Evolutionary conservation across 345 rosid species (phyloP).

Genomic region (rapeseed (Brassica napus)): DNA sequence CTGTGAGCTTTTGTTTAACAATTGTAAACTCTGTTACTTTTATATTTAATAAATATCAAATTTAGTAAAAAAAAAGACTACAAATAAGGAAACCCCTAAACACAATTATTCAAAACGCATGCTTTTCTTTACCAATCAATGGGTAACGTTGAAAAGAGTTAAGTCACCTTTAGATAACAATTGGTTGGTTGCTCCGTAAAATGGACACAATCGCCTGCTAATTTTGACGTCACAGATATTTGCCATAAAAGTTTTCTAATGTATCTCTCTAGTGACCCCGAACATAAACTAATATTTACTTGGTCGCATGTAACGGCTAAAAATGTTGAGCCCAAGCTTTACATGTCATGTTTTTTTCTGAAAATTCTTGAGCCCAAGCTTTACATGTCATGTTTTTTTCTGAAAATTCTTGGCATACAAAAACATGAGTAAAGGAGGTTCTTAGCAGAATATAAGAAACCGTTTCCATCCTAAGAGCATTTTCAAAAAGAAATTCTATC

Average conservation of each 20-base stretch:
- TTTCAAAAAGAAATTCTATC: too few relatives aligned
- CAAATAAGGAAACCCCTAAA: neutral
- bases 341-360: neutral
- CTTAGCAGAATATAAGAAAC: too few relatives aligned
- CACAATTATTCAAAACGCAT: neutral
- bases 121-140: neutral
- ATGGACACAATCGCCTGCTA: neutral
- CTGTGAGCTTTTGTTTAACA: too few relatives aligned
- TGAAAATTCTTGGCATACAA: too few relatives aligned
- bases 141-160: neutral
- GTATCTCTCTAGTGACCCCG: neutral
- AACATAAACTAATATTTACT: neutral
- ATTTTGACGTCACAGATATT: neutral
- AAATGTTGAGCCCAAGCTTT: conserved; percentile 21
- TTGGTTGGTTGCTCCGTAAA: neutral
- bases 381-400: neutral
- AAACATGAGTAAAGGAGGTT: too few relatives aligned
- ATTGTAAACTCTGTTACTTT: too few relatives aligned
- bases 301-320: conserved; percentile 3
- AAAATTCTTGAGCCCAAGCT: neutral
- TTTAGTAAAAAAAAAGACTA: neutral
- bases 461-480: too few relatives aligned
- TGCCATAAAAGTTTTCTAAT: neutral
- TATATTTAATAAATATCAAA: too few relatives aligned
- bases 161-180: neutral